phyloP scores from a whole-genome alignment of 495 filamentous ascomycete species.

The Neurospora sublineolata region DNA sequence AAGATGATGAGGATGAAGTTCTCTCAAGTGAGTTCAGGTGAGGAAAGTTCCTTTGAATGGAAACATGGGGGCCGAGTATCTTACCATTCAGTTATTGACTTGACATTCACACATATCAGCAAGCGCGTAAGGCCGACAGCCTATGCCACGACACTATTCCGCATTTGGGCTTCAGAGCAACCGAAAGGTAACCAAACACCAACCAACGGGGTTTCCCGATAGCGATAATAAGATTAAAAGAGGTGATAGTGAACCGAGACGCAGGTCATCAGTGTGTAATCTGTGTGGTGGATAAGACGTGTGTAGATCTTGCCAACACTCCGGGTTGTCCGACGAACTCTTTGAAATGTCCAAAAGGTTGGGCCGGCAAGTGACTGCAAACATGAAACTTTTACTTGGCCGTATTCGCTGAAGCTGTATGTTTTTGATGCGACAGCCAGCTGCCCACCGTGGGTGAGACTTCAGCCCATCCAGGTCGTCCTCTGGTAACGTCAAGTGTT shows the following conservation, averaged over 20 bases:
- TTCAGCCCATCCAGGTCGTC: not conserved
- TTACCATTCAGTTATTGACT: not conserved
- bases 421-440: not conserved
- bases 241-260: not conserved
- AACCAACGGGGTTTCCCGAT: not conserved
- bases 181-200: not conserved
- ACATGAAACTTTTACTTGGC: not conserved
- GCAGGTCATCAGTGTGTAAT: not conserved
- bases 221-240: not conserved
- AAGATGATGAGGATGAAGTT: not conserved
- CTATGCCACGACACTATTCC: not conserved
- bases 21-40: not conserved
- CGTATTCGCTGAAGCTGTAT: not conserved
- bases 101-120: not conserved
- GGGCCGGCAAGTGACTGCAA: not conserved
- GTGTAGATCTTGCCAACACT: not conserved
- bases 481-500: not conserved
- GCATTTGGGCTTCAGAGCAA: not conserved
- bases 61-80: not conserved
- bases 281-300: not conserved
- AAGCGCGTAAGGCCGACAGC: not conserved
- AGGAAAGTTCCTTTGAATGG: not conserved
- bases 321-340: not conserved
- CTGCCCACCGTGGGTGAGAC: not conserved
- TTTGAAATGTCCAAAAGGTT: not conserved